These are phyloP conservation scores for Vachellia collinsii DNA, from an alignment of 306 rosid species.

Conservation along the genomic window DNA sequence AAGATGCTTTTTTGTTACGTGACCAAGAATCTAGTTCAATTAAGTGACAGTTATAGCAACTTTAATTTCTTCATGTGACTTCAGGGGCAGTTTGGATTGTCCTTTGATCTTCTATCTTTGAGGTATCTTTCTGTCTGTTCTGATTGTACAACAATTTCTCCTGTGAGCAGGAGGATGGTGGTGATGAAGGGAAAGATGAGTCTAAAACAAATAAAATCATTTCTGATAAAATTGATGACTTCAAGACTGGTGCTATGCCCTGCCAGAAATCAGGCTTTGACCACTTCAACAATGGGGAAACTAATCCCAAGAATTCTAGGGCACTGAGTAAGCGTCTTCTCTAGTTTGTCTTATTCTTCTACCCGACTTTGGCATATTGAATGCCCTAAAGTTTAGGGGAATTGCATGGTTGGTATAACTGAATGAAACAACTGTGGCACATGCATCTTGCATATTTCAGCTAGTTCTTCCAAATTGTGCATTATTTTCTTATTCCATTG, in stretches of 20 bases:
- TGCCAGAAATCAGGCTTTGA: conserved; percentile 64
- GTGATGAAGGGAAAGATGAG: conserved; percentile 48
- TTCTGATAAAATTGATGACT: conserved; percentile 39
- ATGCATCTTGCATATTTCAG: not conserved
- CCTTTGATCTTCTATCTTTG: conserved; percentile 4
- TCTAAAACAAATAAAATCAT: conserved; percentile 45
- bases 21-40: conserved; percentile 4
- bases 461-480: not conserved
- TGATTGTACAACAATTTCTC: conserved; percentile 32
- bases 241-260: conserved; percentile 37
- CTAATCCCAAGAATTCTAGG: conserved; percentile 71
- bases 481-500: not conserved
- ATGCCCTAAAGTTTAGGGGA: conserved; percentile 17
- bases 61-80: not conserved
- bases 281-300: conserved; percentile 69
- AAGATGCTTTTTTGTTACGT: not conserved
- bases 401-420: not conserved
- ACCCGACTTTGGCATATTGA: conserved; percentile 9
- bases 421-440: not conserved
- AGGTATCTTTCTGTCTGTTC: conserved; percentile 17
- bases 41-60: not conserved
- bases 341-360: conserved; percentile 24
- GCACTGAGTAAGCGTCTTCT: conserved; percentile 76
- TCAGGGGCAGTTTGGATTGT: not conserved
- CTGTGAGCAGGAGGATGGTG: conserved; percentile 57